Evolutionary conservation across 139 green algal genomes (phyloP).

Genomic region (Microglena sp.): DNA sequence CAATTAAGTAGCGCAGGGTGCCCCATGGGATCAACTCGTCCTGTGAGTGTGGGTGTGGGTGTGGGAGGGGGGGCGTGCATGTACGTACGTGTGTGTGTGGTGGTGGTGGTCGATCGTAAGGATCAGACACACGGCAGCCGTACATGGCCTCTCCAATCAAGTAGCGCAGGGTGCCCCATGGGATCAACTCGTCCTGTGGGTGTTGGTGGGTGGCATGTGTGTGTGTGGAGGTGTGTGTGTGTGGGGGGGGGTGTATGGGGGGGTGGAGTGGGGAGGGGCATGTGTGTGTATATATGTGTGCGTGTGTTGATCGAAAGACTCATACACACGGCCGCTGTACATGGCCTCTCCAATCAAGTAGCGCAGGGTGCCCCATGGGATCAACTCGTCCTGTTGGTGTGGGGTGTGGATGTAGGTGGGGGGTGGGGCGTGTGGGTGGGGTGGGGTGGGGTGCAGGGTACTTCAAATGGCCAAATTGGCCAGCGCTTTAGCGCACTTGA

Average conservation of each 20-base stretch:
- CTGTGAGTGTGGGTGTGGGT: too few relatives aligned
- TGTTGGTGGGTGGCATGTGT: not conserved
- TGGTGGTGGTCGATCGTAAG: constrained; percentile 9
- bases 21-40: constrained; percentile 66
- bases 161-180: constrained; percentile 79
- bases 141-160: constrained; percentile 74
- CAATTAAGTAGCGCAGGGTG: constrained; percentile 82
- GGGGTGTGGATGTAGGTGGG: not conserved
- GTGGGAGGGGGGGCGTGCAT: not conserved
- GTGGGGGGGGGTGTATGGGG: not conserved
- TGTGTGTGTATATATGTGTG: not conserved
- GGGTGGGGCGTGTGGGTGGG: not conserved
- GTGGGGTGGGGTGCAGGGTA: too few relatives aligned
- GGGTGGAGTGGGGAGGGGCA: not conserved
- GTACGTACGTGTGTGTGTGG: not conserved
- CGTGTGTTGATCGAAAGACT: constrained; percentile 33
- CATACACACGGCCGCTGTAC: constrained; percentile 72
- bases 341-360: constrained; percentile 81
- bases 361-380: constrained; percentile 76
- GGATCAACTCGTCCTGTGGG: constrained; percentile 47
- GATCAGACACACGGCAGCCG: constrained; percentile 75
- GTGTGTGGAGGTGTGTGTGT: not conserved
- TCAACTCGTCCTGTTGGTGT: constrained; percentile 31
- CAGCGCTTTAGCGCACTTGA: too few relatives aligned
- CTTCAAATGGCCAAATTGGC: too few relatives aligned